phyloP scores from a whole-genome alignment of 2,329 filamentous ascomycete genomes.

The Trichoderma brevicompactum region DNA sequence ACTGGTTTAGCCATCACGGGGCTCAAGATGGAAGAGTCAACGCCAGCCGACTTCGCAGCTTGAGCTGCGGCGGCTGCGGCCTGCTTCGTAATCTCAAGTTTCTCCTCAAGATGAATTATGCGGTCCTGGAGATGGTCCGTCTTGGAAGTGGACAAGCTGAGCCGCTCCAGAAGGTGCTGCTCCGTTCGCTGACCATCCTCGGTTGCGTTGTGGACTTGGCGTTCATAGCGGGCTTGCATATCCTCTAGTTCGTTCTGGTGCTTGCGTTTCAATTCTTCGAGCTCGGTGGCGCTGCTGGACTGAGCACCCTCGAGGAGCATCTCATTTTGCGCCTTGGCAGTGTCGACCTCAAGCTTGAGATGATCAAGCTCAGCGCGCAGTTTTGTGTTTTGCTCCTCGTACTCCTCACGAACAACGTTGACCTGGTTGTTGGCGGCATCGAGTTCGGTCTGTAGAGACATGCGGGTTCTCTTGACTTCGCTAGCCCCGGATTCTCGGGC shows the following conservation, averaged over 20 bases:
- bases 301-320: conserved; percentile 83
- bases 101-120: conserved; percentile 83
- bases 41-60: conserved; percentile 67
- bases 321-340: conserved; percentile 77
- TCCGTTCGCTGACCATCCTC: conserved; percentile 85
- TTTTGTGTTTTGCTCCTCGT: conserved; percentile 77
- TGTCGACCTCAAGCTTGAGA: conserved; percentile 78
- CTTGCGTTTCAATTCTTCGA: conserved; percentile 58
- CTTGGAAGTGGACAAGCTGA: conserved; percentile 83
- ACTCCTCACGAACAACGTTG: conserved; percentile 78
- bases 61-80: conserved; percentile 82
- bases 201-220: conserved; percentile 70
- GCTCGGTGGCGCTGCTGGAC: conserved; percentile 63
- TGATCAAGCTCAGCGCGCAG: conserved; percentile 77
- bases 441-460: conserved; percentile 78
- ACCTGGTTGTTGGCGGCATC: conserved; percentile 84
- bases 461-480: conserved; percentile 80
- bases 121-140: conserved; percentile 85
- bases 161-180: conserved; percentile 76
- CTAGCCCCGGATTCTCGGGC: conserved; percentile 77
- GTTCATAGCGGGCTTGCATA: conserved; percentile 73
- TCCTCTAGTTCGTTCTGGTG: conserved; percentile 75
- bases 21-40: conserved; percentile 40
- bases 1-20: conserved; percentile 32
- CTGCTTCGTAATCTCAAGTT: conserved; percentile 85